Percentiles rank a stretch among this genome's conserved stretches.
These are phyloP conservation scores for Podila minutissima DNA, from an alignment of 192 early-diverging fungal species.

Conservation along the genomic window DNA sequence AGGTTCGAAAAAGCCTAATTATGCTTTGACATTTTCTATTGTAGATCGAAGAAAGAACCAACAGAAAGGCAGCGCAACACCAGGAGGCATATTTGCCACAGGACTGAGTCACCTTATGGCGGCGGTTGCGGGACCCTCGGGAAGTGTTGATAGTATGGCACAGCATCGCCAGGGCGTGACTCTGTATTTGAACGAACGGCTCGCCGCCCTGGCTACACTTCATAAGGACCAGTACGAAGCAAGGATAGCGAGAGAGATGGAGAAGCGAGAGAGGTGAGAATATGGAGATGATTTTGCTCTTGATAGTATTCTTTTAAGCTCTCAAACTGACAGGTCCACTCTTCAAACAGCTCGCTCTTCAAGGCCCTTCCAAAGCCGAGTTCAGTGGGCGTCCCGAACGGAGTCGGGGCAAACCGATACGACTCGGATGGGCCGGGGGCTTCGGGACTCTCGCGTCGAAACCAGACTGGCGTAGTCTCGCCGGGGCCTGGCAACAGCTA, in stretches of 20 bases:
- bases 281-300: background rate
- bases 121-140: conserved; percentile 10
- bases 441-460: conserved; percentile 6
- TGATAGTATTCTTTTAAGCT: background rate
- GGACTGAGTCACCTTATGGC: conserved; percentile 33
- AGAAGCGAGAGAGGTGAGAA: conserved; percentile 67
- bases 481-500: background rate
- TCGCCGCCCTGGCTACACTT: conserved; percentile 70
- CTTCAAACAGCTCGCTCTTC: conserved; percentile 23
- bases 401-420: background rate
- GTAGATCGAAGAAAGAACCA: conserved; percentile 29
- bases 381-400: background rate
- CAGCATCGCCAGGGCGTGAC: conserved; percentile 75
- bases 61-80: conserved; percentile 2
- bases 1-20: background rate
- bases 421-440: background rate
- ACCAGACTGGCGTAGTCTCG: background rate
- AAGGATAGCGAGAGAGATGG: conserved; percentile 71
- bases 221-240: conserved; percentile 80
- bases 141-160: conserved; percentile 63
- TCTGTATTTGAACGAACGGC: conserved; percentile 72
- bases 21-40: too few species aligned
- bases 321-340: background rate
- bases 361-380: conserved; percentile 39
- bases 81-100: background rate